phyloP scores from a whole-genome alignment of 345 rosid genomes.

The Mallotus nudiflorus region DNA sequence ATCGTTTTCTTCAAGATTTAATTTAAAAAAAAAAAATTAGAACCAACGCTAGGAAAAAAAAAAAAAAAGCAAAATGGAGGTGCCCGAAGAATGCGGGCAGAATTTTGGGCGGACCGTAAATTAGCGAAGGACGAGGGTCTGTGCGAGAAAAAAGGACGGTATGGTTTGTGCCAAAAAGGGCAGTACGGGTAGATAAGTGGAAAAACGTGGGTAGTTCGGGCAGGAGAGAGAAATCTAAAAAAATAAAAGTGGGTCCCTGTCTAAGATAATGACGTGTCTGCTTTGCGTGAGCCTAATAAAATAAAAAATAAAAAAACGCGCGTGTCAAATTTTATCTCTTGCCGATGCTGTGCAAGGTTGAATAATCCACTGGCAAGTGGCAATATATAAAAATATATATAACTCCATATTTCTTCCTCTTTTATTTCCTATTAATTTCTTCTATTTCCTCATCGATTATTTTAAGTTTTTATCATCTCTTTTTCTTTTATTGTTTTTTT shows the following conservation, averaged over 20 bases:
- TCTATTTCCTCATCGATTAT: too few relatives aligned
- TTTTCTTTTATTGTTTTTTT: too few relatives aligned
- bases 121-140: neutral
- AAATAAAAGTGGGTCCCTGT: constrained; percentile 23
- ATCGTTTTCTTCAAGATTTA: neutral
- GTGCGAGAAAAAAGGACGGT: constrained; percentile 11
- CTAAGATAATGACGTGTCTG: constrained; percentile 37
- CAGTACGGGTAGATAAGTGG: constrained; percentile 25
- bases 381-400: too few relatives aligned
- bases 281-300: constrained; percentile 20
- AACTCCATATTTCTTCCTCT: too few relatives aligned
- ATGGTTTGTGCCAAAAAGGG: constrained; percentile 21
- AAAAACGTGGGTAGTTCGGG: constrained; percentile 19
- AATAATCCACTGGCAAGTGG: too few relatives aligned
- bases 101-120: constrained; percentile 8
- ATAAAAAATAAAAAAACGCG: constrained; percentile 15
- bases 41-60: constrained; percentile 10
- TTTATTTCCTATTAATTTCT: too few relatives aligned
- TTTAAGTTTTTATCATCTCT: too few relatives aligned
- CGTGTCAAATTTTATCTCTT: constrained; percentile 20
- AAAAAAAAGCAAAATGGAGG: constrained; percentile 8
- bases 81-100: constrained; percentile 22
- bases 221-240: constrained; percentile 1
- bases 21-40: constrained; percentile 5
- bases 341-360: too few relatives aligned